Evolutionary conservation across 2,329 filamentous ascomycete species (phyloP).

Genomic region (Phaeosphaeriaceae sp.): DNA sequence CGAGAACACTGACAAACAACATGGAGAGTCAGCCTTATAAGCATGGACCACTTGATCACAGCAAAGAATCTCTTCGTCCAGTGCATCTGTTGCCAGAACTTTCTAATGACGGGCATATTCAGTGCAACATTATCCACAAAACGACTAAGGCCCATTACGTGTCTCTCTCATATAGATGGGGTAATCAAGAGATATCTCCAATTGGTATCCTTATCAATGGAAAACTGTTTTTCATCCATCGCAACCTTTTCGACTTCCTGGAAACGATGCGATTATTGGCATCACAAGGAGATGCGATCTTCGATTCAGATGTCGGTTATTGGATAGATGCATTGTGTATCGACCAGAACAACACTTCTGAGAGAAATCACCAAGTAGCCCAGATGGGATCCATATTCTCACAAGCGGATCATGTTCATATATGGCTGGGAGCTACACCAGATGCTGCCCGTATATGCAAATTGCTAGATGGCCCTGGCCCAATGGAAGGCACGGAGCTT

Average conservation of each 20-base stretch:
- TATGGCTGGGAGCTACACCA: neutral
- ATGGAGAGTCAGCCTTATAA: too few relatives aligned
- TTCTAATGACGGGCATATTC: neutral
- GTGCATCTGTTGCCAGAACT: neutral
- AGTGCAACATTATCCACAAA: neutral
- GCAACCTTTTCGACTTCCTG: constrained; percentile 15
- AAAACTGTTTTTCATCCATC: constrained; percentile 3
- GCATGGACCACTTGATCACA: too few relatives aligned
- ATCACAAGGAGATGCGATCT: neutral
- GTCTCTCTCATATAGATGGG: too few relatives aligned
- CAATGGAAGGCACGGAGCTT: too few relatives aligned
- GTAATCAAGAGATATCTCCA: constrained; percentile 7
- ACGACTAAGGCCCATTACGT: neutral
- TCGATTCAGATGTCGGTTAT: neutral
- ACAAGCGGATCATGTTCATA: neutral
- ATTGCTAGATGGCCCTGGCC: too few relatives aligned
- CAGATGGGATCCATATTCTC: constrained; percentile 8
- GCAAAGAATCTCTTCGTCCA: neutral
- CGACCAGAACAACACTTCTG: constrained; percentile 7
- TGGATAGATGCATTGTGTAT: constrained; percentile 18
- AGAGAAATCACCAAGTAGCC: constrained; percentile 10
- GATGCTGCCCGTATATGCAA: too few relatives aligned
- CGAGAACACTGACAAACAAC: too few relatives aligned
- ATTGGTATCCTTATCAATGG: constrained; percentile 7
- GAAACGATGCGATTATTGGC: neutral